Evolutionary conservation across 352 stramenopile species (phyloP), one percentile per base, ranked within the genome.

Genomic region (Phytopythium aichiense): DNA sequence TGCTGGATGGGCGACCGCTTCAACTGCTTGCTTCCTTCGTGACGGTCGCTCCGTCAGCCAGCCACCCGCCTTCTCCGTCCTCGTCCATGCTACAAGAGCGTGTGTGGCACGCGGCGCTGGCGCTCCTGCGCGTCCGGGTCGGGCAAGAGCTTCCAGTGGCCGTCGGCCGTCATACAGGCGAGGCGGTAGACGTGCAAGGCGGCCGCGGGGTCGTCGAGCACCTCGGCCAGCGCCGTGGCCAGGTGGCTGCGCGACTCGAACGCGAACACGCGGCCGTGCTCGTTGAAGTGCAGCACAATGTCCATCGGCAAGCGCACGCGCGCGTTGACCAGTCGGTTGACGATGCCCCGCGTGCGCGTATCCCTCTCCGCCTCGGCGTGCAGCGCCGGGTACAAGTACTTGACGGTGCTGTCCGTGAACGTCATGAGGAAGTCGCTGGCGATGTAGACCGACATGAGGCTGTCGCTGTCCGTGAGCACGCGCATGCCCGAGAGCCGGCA

Each of bases 251-350:
- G 71, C 56, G 79, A 78, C 69, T 94, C 90, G 58, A 92, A 79
- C 42, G 85, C 81, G 53, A 92, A 94, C 20, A 92, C 77, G 46
- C 79, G 83, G 13, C 83, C 83, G 23, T 90, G 66, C 53, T 78
- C 62, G 69, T 92, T 89, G 66, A 92, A 92, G 4, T 87, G 73
- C 43, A 92, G 69, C 22, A 92, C 75, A 63, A 92, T 88, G 30
- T 75, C 80, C 54, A 64, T 58, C 43, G 62, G 67, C 54, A 23
- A 77, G 35, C 33, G 60, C 40, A 53, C 67, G 74, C 43, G 67
- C 43, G 35, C 67, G 73, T 15, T 68, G 66, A 23, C 78, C 43
- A 33, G 85, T 63, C n/a, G 59, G 53, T 33, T 69, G 48, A 3
- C 60, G 62, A 20, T 76, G 49, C 7, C 58, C 48, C 22, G 66